Percentiles rank a stretch among this genome's conserved stretches.
phyloP scores from a whole-genome alignment of 305 asterid species.

The Fraxinus baroniana region DNA sequence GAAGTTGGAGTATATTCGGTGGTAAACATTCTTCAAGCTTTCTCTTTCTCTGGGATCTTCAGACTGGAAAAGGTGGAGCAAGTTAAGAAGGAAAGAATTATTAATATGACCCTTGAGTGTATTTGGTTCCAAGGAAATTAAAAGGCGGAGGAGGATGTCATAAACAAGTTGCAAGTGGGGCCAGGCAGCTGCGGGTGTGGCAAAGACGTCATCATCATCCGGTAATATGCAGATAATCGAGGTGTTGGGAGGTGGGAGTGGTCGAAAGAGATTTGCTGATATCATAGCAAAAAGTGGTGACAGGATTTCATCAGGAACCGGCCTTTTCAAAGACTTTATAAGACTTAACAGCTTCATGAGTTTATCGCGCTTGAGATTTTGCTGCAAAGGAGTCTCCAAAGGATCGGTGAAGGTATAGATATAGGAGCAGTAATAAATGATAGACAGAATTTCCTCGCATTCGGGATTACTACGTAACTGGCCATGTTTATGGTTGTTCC shows the following conservation, averaged over 20 bases:
- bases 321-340: constrained; percentile 34
- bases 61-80: constrained; percentile 64
- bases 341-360: constrained; percentile 52
- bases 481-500: constrained; percentile 23
- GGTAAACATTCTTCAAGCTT: constrained; percentile 59
- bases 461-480: constrained; percentile 33
- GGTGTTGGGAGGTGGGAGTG: constrained; percentile 48
- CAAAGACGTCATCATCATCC: constrained; percentile 57
- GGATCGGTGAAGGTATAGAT: constrained; percentile 56
- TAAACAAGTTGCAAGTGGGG: constrained; percentile 63
- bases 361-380: constrained; percentile 54
- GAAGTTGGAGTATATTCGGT: constrained; percentile 57
- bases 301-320: constrained; percentile 33
- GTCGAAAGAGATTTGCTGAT: constrained; percentile 61
- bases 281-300: constrained; percentile 58
- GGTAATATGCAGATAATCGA: constrained; percentile 38
- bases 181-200: constrained; percentile 56
- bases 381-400: constrained; percentile 51
- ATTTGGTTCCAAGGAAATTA: constrained; percentile 33
- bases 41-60: constrained; percentile 72
- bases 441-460: constrained; percentile 41
- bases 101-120: constrained; percentile 37
- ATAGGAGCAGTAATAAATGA: constrained; percentile 53
- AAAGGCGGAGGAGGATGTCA: constrained; percentile 56
- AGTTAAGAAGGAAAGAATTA: constrained; percentile 45